Percentiles rank a stretch among this genome's conserved stretches.
These are phyloP conservation scores for Epichloe aotearoae DNA, from an alignment of 2,329 filamentous ascomycete species.

Conservation along the genomic window DNA sequence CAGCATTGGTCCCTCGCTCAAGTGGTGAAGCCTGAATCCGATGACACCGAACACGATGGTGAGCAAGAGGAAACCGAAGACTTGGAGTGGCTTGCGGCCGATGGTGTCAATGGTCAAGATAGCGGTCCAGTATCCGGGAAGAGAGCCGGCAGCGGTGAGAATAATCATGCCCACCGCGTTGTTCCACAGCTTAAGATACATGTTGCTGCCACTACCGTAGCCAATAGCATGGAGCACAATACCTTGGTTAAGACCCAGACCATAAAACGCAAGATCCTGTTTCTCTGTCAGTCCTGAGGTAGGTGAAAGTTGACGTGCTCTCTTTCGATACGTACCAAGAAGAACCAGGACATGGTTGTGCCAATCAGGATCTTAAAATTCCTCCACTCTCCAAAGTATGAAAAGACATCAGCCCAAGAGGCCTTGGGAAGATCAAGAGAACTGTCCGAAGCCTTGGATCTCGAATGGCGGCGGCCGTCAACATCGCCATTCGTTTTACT, in stretches of 20 bases:
- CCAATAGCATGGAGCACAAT: conserved; percentile 61
- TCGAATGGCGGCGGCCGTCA: conserved; percentile 34
- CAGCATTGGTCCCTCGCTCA: conserved; percentile 37
- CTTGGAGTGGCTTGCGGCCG: conserved; percentile 64
- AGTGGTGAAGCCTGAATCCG: conserved; percentile 42
- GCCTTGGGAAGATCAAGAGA: conserved; percentile 52
- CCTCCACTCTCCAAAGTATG: conserved; percentile 56
- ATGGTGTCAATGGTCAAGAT: conserved; percentile 61
- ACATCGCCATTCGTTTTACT: conserved; percentile 34
- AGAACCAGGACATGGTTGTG: conserved; percentile 72
- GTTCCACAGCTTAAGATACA: conserved; percentile 59
- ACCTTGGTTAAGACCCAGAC: conserved; percentile 61
- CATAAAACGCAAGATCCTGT: conserved; percentile 54
- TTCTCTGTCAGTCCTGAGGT: conserved; percentile 6
- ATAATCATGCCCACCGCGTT: conserved; percentile 67
- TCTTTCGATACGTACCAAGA: conserved; percentile 34
- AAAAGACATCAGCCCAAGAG: conserved; percentile 53
- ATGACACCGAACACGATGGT: conserved; percentile 49
- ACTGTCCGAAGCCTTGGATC: conserved; percentile 37
- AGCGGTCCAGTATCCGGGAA: conserved; percentile 71
- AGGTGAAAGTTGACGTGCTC: too few species aligned
- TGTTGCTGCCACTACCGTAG: conserved; percentile 46
- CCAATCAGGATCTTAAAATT: conserved; percentile 60
- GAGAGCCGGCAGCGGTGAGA: conserved; percentile 60
- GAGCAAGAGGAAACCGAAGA: conserved; percentile 46